phyloP scores from a whole-genome alignment of 176 grass and related monocot genomes.

The Juncus inflexus region DNA sequence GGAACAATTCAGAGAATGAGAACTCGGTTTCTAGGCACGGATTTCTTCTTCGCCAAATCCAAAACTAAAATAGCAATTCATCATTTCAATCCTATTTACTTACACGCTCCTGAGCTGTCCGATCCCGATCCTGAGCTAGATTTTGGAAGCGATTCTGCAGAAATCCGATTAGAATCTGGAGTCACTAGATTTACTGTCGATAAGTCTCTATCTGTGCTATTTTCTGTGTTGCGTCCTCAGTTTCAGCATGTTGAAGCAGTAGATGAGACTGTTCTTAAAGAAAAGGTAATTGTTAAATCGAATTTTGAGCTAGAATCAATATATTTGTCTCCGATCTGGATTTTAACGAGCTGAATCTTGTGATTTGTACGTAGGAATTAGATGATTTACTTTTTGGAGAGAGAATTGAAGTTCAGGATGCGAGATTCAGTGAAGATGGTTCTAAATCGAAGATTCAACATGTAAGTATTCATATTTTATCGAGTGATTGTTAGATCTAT shows the following conservation, averaged over 20 bases:
- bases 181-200: conserved; percentile 37
- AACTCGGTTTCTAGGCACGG: conserved; percentile 64
- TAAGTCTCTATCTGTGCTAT: conserved; percentile 46
- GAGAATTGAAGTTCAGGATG: conserved; percentile 13
- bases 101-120: conserved; percentile 41
- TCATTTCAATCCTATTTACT: conserved; percentile 47
- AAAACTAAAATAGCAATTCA: conserved; percentile 34
- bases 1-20: conserved; percentile 44
- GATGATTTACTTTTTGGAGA: conserved; percentile 27
- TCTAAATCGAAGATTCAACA: conserved; percentile 27
- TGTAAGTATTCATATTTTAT: conserved; percentile 38
- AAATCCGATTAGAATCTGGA: conserved; percentile 25
- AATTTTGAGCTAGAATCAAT: conserved; percentile 2
- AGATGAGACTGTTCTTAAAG: conserved; percentile 8
- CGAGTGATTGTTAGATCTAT: background rate
- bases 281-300: conserved; percentile 19
- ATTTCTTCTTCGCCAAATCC: conserved; percentile 55
- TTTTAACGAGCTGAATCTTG: background rate
- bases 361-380: conserved; percentile 22
- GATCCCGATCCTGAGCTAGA: conserved; percentile 12
- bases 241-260: conserved; percentile 33
- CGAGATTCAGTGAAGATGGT: conserved; percentile 25
- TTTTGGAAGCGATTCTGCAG: conserved; percentile 16
- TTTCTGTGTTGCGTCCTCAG: conserved; percentile 46
- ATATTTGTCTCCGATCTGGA: background rate